These are phyloP conservation scores for Ceriops tagal DNA, from an alignment of 345 rosid species.

Conservation along the genomic window DNA sequence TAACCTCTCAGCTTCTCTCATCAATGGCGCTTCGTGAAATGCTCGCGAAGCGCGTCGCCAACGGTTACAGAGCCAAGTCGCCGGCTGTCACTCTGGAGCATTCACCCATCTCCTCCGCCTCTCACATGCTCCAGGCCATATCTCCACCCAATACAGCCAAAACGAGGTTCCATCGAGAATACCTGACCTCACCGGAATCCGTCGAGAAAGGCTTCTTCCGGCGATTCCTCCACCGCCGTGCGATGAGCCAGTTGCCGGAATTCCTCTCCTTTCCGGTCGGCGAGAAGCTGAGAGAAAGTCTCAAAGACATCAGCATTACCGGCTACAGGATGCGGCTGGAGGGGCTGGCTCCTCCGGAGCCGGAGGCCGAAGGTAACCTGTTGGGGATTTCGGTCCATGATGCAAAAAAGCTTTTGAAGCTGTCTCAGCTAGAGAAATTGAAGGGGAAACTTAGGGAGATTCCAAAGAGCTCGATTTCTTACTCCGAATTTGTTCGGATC, in stretches of 20 bases:
- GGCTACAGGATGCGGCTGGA: slow-evolving; percentile 20
- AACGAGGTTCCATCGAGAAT: slow-evolving; percentile 30
- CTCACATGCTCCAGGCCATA: slow-evolving; percentile 1
- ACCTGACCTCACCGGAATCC: slow-evolving; percentile 38
- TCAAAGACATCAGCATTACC: slow-evolving; percentile 25
- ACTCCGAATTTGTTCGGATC: slow-evolving; percentile 43
- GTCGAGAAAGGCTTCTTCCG: slow-evolving; percentile 35
- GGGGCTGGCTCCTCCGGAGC: slow-evolving; percentile 19
- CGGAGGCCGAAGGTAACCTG: not conserved
- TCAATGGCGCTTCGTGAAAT: slow-evolving; percentile 55
- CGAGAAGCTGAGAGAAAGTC: slow-evolving; percentile 47
- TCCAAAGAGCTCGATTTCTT: slow-evolving; percentile 44
- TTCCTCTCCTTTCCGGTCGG: slow-evolving; percentile 47
- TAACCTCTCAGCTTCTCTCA: not conserved
- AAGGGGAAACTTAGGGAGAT: slow-evolving; percentile 52
- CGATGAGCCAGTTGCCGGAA: slow-evolving; percentile 32
- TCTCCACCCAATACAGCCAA: slow-evolving; percentile 23
- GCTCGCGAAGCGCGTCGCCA: slow-evolving; percentile 35
- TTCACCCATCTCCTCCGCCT: not conserved
- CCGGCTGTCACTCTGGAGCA: slow-evolving; percentile 23
- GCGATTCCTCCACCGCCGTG: slow-evolving; percentile 42
- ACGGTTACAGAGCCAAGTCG: slow-evolving; percentile 22
- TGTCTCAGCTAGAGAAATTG: slow-evolving; percentile 52
- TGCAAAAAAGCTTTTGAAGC: slow-evolving; percentile 57
- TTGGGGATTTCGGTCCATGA: slow-evolving; percentile 43